These are phyloP conservation scores for Pseudocercospora macadamiae DNA, from an alignment of 2,329 filamentous ascomycete species.

Conservation along the genomic window DNA sequence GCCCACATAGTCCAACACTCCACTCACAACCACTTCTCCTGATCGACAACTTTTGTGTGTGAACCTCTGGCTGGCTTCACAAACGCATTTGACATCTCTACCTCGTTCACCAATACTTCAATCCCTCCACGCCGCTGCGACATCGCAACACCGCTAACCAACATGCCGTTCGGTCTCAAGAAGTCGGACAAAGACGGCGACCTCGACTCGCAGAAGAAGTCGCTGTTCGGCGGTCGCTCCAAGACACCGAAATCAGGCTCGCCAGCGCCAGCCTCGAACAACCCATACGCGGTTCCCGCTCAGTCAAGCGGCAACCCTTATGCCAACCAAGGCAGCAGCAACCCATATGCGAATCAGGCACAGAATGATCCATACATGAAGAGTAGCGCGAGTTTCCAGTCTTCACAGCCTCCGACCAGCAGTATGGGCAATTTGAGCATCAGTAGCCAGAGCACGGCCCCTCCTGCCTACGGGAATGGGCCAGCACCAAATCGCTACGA, in stretches of 20 bases:
- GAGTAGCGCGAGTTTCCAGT: conserved; percentile 26
- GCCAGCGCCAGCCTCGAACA: conserved; percentile 45
- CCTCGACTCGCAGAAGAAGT: conserved; percentile 56
- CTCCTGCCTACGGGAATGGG: conserved; percentile 40
- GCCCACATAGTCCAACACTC: not conserved
- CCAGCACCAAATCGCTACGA: conserved; percentile 43
- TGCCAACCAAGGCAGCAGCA: conserved; percentile 30
- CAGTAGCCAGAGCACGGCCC: conserved; percentile 32
- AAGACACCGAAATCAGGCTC: conserved; percentile 55
- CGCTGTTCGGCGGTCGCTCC: conserved; percentile 61
- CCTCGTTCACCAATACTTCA: not conserved
- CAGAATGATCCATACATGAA: conserved; percentile 37
- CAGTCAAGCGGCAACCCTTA: conserved; percentile 30
- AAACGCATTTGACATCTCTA: not conserved
- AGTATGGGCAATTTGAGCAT: conserved; percentile 36
- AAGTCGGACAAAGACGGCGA: conserved; percentile 58
- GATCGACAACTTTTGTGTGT: conserved; percentile 12
- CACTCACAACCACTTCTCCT: conserved; percentile 9
- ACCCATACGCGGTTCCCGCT: conserved; percentile 60
- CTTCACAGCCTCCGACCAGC: conserved; percentile 34
- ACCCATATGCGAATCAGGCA: conserved; percentile 36
- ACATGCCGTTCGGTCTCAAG: conserved; percentile 49
- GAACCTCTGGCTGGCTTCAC: not conserved
- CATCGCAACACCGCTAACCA: conserved; percentile 3
- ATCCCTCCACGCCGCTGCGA: not conserved